Evolutionary conservation across 1,284 basidiomycete species (phyloP).

Genomic region (Waitea zeae): DNA sequence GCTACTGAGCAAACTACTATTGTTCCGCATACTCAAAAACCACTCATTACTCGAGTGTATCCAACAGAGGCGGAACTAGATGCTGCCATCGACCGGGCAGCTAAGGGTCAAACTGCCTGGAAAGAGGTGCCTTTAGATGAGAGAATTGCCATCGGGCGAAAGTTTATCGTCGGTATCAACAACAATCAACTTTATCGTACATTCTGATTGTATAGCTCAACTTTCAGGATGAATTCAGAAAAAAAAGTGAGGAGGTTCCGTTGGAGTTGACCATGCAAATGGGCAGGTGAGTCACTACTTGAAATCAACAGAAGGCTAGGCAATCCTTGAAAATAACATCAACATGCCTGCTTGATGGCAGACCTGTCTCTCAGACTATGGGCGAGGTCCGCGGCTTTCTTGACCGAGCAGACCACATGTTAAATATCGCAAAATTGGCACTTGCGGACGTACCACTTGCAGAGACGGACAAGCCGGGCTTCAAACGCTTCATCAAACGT

Average conservation of each 20-base stretch:
- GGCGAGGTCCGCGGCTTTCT: slow-evolving; percentile 75
- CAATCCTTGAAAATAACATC: not conserved
- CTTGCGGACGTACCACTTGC: slow-evolving; percentile 64
- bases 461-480: slow-evolving; percentile 68
- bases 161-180: slow-evolving; percentile 46
- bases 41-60: slow-evolving; percentile 39
- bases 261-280: slow-evolving; percentile 67
- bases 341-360: slow-evolving; percentile 16
- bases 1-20: slow-evolving; percentile 47
- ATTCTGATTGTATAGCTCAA: not conserved
- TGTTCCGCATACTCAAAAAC: slow-evolving; percentile 46
- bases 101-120: slow-evolving; percentile 62
- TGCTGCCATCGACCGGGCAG: slow-evolving; percentile 33
- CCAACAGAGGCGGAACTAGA: slow-evolving; percentile 43
- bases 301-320: slow-evolving; percentile 1
- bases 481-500: slow-evolving; percentile 69
- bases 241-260: slow-evolving; percentile 50
- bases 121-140: slow-evolving; percentile 47
- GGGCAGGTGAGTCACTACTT: slow-evolving; percentile 40
- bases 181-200: not conserved
- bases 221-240: slow-evolving; percentile 59
- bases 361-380: slow-evolving; percentile 59
- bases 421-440: slow-evolving; percentile 64
- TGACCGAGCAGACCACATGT: slow-evolving; percentile 70
- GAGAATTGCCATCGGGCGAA: slow-evolving; percentile 54